Conservation (phyloP, 2,329 filamentous ascomycete genomes). For the Magnaporthiopsis rhizophila region DNA sequence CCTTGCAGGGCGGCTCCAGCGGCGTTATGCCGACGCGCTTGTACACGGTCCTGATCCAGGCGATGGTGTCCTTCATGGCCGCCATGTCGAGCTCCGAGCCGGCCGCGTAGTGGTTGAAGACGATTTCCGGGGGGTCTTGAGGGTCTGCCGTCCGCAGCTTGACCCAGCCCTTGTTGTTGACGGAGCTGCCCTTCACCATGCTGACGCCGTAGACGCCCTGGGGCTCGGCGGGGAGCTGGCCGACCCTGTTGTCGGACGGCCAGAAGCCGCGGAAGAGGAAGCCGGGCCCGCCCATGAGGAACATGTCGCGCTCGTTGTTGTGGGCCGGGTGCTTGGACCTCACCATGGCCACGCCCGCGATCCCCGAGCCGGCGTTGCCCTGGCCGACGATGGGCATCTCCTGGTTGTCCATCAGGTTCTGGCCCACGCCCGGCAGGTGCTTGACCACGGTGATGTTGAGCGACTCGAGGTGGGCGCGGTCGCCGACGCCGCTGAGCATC, state of each 20-base stretch:
- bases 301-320: constrained; percentile 40
- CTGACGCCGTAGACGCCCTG: constrained; percentile 25
- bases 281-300: constrained; percentile 42
- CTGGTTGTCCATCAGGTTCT: constrained; percentile 40
- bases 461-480: constrained; percentile 25
- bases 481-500: constrained; percentile 26
- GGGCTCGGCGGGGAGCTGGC: constrained; percentile 21
- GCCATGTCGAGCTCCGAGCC: constrained; percentile 37
- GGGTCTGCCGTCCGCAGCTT: constrained; percentile 52
- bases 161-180: constrained; percentile 56
- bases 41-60: constrained; percentile 21
- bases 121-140: constrained; percentile 53
- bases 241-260: constrained; percentile 30
- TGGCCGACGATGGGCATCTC: constrained; percentile 27
- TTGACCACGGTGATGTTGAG: constrained; percentile 36
- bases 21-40: constrained; percentile 16
- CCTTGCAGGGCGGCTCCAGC: constrained; percentile 19
- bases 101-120: constrained; percentile 48
- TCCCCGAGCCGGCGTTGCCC: constrained; percentile 13
- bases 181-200: constrained; percentile 32
- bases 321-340: constrained; percentile 24
- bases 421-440: constrained; percentile 39
- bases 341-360: constrained; percentile 18
- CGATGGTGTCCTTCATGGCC: constrained; percentile 26
- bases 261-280: constrained; percentile 47